These are phyloP conservation scores for Somion occarium DNA, from an alignment of 1,284 basidiomycete genomes.

Conservation along the genomic window DNA sequence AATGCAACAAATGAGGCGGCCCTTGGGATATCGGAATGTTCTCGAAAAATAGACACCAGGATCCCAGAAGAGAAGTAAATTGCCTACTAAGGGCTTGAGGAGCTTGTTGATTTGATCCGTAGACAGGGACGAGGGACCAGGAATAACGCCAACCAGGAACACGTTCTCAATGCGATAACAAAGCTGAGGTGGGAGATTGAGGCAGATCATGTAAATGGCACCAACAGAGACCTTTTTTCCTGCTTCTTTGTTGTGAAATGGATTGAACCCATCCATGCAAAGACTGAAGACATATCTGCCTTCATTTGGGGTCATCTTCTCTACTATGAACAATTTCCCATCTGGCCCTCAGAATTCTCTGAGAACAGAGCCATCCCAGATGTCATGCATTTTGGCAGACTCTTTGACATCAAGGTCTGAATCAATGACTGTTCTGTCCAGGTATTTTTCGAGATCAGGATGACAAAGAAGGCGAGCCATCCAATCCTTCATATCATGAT, in stretches of 20 bases:
- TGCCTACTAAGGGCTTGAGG: slow-evolving; percentile 17
- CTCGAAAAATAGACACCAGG: slow-evolving; percentile 10
- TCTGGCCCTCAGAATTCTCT: slow-evolving; percentile 10
- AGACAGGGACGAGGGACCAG: slow-evolving; percentile 14
- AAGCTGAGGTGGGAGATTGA: slow-evolving; percentile 20
- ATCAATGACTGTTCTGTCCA: slow-evolving; percentile 5
- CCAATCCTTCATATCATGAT: slow-evolving; percentile 17
- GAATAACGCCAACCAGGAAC: slow-evolving; percentile 21
- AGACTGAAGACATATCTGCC: slow-evolving; percentile 18
- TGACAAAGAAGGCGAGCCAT: slow-evolving; percentile 14
- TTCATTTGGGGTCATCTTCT: not conserved
- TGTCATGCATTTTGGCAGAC: slow-evolving; percentile 9
- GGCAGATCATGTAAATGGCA: slow-evolving; percentile 12
- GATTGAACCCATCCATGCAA: slow-evolving; percentile 27
- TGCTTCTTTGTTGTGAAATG: slow-evolving; percentile 22
- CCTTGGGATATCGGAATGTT: slow-evolving; percentile 4
- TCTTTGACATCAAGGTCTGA: not conserved
- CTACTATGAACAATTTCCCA: slow-evolving; percentile 11
- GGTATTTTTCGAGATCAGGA: slow-evolving; percentile 12
- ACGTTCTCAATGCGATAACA: slow-evolving; percentile 22
- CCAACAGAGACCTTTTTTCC: slow-evolving; percentile 18
- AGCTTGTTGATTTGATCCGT: slow-evolving; percentile 18
- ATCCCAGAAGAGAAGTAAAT: slow-evolving; percentile 16
- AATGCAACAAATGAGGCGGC: slow-evolving; percentile 5
- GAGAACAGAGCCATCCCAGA: slow-evolving; percentile 16